phyloP scores from a whole-genome alignment of 192 early-diverging fungal species.

The Podila epigama region DNA sequence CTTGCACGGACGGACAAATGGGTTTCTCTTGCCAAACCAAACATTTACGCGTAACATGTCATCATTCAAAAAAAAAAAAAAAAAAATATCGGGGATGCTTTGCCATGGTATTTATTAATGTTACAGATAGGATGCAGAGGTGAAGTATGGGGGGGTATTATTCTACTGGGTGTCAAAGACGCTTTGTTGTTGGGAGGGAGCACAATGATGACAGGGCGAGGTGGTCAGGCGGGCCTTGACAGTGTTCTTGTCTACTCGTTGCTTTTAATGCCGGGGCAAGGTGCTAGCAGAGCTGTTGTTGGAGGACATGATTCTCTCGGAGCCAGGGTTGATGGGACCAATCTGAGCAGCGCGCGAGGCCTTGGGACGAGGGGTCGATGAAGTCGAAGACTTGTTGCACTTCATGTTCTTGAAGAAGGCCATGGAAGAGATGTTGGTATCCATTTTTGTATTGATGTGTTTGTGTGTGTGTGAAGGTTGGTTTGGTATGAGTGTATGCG shows the following conservation, averaged over 20 bases:
- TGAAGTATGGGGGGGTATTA: too few species aligned
- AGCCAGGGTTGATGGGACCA: slow-evolving; percentile 10
- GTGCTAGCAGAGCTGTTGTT: slow-evolving; percentile 25
- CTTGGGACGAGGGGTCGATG: slow-evolving; percentile 8
- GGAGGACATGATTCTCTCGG: slow-evolving; percentile 29
- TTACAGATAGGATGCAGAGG: too few species aligned
- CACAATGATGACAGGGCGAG: background rate
- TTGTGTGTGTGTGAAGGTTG: background rate
- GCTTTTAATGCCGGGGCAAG: slow-evolving; percentile 5
- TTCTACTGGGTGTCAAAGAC: too few species aligned
- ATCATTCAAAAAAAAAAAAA: too few species aligned
- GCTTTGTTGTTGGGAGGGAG: background rate
- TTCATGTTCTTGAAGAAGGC: slow-evolving; percentile 49
- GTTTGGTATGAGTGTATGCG: background rate
- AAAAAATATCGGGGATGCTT: too few species aligned
- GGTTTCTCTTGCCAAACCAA: too few species aligned
- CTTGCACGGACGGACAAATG: too few species aligned
- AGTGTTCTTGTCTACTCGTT: background rate
- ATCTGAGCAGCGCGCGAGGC: slow-evolving; percentile 23
- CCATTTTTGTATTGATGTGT: slow-evolving; percentile 9
- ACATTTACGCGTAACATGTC: too few species aligned
- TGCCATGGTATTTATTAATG: too few species aligned
- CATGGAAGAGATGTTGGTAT: slow-evolving; percentile 47
- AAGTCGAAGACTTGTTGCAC: slow-evolving; percentile 17
- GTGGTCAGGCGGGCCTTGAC: background rate